A percentile compares a stretch with the other conserved stretches of the same genome.
Conservation (phyloP, 305 asterid species). For the Vinca major region DNA sequence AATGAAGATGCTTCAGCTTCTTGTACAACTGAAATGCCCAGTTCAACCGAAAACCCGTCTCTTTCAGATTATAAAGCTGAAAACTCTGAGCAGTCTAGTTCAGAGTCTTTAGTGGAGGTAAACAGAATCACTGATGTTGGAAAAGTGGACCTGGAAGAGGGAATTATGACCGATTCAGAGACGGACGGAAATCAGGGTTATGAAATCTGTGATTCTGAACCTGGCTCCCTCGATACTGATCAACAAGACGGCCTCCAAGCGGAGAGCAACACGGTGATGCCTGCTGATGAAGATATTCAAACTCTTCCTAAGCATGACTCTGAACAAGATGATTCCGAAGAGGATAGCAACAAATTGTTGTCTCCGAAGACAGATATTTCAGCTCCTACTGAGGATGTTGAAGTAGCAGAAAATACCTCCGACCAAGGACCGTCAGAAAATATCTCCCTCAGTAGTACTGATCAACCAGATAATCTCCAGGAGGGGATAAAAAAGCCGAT, state of each 20-base stretch:
- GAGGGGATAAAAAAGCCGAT: conserved; percentile 12
- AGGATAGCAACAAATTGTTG: conserved; percentile 15
- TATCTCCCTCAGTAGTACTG: conserved; percentile 13
- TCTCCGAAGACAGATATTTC: conserved; percentile 12
- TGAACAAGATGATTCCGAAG: conserved; percentile 11
- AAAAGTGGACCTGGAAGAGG: conserved; percentile 26
- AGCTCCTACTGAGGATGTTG: conserved; percentile 11
- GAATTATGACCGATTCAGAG: conserved; percentile 15
- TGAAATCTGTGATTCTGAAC: conserved; percentile 23
- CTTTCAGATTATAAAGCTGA: conserved; percentile 4
- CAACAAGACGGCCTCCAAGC: conserved; percentile 15
- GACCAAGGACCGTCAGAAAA: conserved; percentile 16
- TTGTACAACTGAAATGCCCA: conserved; percentile 6
- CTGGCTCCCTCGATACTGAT: conserved; percentile 15
- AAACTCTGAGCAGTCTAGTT: conserved; percentile 22
- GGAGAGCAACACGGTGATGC: conserved; percentile 16
- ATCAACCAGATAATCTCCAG: conserved; percentile 16
- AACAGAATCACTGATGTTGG: conserved; percentile 22
- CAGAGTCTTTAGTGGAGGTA: conserved; percentile 24
- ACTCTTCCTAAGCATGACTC: background rate
- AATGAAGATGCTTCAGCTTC: conserved; percentile 38
- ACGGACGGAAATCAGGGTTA: conserved; percentile 21
- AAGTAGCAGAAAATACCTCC: conserved; percentile 16
- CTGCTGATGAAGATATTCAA: conserved; percentile 17
- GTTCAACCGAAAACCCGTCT: conserved; percentile 2